Base-by-base conservation (phyloP, 768 basidiomycete species). In the Phanerochaete sordida region DNA sequence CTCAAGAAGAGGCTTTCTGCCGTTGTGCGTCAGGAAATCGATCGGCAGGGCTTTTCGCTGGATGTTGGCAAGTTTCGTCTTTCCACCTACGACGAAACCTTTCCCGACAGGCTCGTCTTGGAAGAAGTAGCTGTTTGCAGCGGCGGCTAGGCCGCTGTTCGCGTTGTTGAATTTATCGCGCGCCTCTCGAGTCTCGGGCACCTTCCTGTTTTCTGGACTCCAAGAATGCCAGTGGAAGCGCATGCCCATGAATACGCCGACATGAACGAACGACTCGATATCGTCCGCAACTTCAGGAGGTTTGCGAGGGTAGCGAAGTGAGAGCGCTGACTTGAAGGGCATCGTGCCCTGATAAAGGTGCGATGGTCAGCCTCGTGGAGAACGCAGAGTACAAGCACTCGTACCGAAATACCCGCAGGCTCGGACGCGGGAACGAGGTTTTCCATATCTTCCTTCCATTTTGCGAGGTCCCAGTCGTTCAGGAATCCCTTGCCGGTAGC, bases 191-290 rank as follows among this genome's bases (percentile, higher is more conserved):
- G 33, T 35, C 13, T 6, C 6, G 33, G 33, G 33, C 33, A 35
- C 33, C 33, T 35, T 35, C 33, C 33, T 35, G 33, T 35, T 13
- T 13, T 35, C 7, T 7, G 33, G 33, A 35, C 33, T 35, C n/a
- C n/a, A n/a, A n/a, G n/a, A n/a, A n/a, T 58, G 57, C 12, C 6
- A 13, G 23, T 58, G 57, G 31, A 37, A 58, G 2, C 47, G 57
- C 6, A 58, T 19, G 9, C 30, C 47, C 21, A n/a, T 33, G n/a
- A 28, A 58, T 1, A 16, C 8, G 24, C 55, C 19, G 57, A 63
- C 54, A 35, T 68, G 59, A 33, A 68, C 31, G 50, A 68, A 62
- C 0, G 64, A 57, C 43, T 68, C 66, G 16, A 68, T 48, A 33
- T 68, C 66, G 50, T 68, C 66, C 9, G 56, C 46, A 0, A 64